Evolutionary conservation across 2,329 filamentous ascomycete genomes (phyloP), one percentile per base, ranked within the genome.

Genomic region (Microdochium paspali): DNA sequence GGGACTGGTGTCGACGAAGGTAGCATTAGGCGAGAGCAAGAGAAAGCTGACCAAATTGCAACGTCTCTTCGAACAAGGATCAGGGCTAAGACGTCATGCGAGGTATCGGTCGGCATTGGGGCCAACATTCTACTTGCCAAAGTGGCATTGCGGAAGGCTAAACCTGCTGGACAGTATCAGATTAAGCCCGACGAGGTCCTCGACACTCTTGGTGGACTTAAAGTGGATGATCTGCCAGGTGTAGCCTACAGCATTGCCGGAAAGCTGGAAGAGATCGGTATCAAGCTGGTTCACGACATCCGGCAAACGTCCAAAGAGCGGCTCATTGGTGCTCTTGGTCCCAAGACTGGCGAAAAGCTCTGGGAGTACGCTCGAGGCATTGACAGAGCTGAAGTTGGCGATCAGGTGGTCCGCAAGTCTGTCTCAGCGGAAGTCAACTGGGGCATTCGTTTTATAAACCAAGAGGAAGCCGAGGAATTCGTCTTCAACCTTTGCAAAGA

Each of bases 391-490:
- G 89, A 95, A 63, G 88, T 97, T 5, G 91, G 90, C 26, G 86
- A 91, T 49, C 86, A 94, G 58, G 80, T 85, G 0, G 73, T 88
- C 15, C 82, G 93, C 47, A 98, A 97, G 61, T 97, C 91, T 0
- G 89, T 98, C 0, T 97, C 93, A 2, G 91, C 91, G 1, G 93
- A 98, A 62, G 89, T 98, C 52, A 98, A 93, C 58, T 98, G 93
- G 93, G 93, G 94, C 2, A 95, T 98, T 48, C 83, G 93, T 5
- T 98, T 98, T 61, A 81, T 93, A 55, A 94, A 78, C 50, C 89
- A 96, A 59, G 76, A 80, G n/a, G 91, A 98, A 65, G 90, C 90
- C 0, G 91, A 97, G 50, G 88, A 94, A 53, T 98, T 98, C 62
- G 77, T 97, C 25, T 72, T 80, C 51, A 93, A 87, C 54, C 70